A percentile compares a stretch with the other conserved stretches of the same genome.
Conservation (phyloP, 2,329 filamentous ascomycete species). For the Stachybotrys elegans region DNA sequence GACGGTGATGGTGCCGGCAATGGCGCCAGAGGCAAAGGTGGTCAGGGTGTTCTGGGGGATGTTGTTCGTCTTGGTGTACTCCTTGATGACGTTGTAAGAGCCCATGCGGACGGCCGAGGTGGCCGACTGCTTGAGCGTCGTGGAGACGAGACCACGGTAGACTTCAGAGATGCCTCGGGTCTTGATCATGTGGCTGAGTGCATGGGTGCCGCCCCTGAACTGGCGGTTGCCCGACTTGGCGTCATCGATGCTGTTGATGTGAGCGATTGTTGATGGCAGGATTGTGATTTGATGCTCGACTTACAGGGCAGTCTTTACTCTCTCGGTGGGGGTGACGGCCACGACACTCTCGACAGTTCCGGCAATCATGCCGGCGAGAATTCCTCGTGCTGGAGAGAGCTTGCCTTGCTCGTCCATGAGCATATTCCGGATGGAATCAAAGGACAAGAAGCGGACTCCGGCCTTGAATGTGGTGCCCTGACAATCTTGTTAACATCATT, state of each 20-base stretch:
- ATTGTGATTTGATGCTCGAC: slow-evolving; percentile 6
- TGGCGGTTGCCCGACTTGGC: slow-evolving; percentile 21
- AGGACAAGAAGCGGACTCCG: slow-evolving; percentile 60
- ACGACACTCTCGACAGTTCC: slow-evolving; percentile 57
- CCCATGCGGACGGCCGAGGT: slow-evolving; percentile 44
- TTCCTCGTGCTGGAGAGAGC: slow-evolving; percentile 48
- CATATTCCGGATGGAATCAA: slow-evolving; percentile 57
- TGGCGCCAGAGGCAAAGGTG: slow-evolving; percentile 58
- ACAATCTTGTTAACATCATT: not conserved
- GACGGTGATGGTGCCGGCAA: slow-evolving; percentile 57
- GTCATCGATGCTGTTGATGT: slow-evolving; percentile 25
- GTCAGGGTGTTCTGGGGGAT: slow-evolving; percentile 19
- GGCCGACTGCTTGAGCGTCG: slow-evolving; percentile 42
- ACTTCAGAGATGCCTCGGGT: slow-evolving; percentile 36
- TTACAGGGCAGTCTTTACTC: slow-evolving; percentile 60
- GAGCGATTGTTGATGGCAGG: not conserved
- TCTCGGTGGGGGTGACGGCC: slow-evolving; percentile 64
- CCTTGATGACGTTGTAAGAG: slow-evolving; percentile 41
- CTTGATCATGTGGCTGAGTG: slow-evolving; percentile 25
- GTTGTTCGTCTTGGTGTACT: slow-evolving; percentile 16
- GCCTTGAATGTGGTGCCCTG: slow-evolving; percentile 59
- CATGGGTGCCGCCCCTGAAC: slow-evolving; percentile 25
- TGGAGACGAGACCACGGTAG: slow-evolving; percentile 38
- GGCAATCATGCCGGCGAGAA: slow-evolving; percentile 60
- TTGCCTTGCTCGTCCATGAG: slow-evolving; percentile 52